Conservation (phyloP, 345 rosid genomes). For the Linum usitatissimum region DNA sequence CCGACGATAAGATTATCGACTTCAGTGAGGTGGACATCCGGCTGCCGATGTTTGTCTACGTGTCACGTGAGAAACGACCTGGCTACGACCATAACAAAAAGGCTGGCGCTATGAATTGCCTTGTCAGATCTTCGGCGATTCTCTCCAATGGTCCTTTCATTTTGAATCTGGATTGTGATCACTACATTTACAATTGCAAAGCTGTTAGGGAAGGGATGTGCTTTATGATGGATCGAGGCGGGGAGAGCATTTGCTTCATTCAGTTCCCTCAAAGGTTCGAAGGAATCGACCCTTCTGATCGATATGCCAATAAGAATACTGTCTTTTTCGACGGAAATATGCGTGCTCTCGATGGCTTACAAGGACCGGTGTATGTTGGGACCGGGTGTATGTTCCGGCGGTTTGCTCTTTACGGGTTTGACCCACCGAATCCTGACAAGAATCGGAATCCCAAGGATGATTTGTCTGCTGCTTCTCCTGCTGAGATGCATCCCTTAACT, state of each 20-base stretch:
- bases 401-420: constrained; percentile 91
- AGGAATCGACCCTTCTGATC: constrained; percentile 93
- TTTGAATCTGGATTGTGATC: constrained; percentile 91
- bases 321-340: constrained; percentile 92
- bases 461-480: constrained; percentile 10
- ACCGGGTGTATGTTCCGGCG: constrained; percentile 88
- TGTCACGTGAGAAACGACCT: constrained; percentile 81
- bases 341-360: constrained; percentile 91
- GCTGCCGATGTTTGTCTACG: constrained; percentile 81
- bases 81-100: constrained; percentile 97
- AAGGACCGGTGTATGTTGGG: constrained; percentile 95
- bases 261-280: constrained; percentile 95
- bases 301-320: constrained; percentile 89
- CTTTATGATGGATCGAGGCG: constrained; percentile 93
- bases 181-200: constrained; percentile 75
- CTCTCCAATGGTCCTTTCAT: constrained; percentile 90
- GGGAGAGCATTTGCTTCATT: constrained; percentile 81
- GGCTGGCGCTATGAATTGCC: constrained; percentile 95
- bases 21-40: constrained; percentile 69
- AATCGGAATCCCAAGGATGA: constrained; percentile 15
- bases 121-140: constrained; percentile 77
- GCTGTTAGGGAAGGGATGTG: constrained; percentile 98
- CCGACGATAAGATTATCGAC: constrained; percentile 61
- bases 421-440: constrained; percentile 54
- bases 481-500: constrained; percentile 55